These are phyloP conservation scores for Perkinsus olseni DNA, from an alignment of 169 alveolate genomes.

Conservation along the genomic window DNA sequence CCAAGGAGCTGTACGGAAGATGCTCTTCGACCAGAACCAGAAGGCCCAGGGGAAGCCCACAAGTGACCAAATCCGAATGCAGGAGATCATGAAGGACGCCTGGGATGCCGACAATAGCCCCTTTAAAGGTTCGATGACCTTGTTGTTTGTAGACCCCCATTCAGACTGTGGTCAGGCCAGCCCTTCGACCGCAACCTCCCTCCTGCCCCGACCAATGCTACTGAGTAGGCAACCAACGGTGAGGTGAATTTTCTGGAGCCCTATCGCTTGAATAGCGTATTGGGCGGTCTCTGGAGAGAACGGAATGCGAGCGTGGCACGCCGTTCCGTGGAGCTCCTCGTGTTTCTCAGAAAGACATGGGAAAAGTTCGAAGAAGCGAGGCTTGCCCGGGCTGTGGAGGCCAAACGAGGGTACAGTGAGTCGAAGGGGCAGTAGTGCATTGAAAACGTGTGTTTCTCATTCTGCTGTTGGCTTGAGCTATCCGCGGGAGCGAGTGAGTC, in stretches of 20 bases:
- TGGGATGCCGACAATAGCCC: slow-evolving; percentile 74
- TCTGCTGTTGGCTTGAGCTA: too few relatives aligned
- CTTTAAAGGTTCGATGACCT: slow-evolving; percentile 62
- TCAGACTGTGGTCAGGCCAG: slow-evolving; percentile 9
- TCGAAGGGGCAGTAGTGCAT: not conserved
- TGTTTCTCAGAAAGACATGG: not conserved
- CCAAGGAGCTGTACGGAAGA: slow-evolving; percentile 59
- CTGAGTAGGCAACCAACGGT: not conserved
- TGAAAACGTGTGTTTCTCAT: too few relatives aligned
- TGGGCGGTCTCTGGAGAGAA: too few relatives aligned
- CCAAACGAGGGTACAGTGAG: not conserved
- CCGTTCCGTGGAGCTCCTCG: not conserved
- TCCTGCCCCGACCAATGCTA: not conserved
- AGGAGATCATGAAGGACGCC: slow-evolving; percentile 60
- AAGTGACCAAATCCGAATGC: slow-evolving; percentile 63
- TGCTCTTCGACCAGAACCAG: slow-evolving; percentile 68
- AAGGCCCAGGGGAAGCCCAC: slow-evolving; percentile 65
- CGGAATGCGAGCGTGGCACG: too few relatives aligned
- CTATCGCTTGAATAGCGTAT: too few relatives aligned
- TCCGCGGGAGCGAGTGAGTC: not conserved
- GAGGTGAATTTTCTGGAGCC: too few relatives aligned
- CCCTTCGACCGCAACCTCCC: not conserved
- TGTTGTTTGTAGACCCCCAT: slow-evolving; percentile 14
- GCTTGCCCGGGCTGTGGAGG: not conserved
- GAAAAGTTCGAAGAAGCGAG: not conserved